Evolutionary conservation across 345 rosid genomes (phyloP), one percentile per base, ranked within the genome.

Genomic region (Psidium friedrichsthalianum): DNA sequence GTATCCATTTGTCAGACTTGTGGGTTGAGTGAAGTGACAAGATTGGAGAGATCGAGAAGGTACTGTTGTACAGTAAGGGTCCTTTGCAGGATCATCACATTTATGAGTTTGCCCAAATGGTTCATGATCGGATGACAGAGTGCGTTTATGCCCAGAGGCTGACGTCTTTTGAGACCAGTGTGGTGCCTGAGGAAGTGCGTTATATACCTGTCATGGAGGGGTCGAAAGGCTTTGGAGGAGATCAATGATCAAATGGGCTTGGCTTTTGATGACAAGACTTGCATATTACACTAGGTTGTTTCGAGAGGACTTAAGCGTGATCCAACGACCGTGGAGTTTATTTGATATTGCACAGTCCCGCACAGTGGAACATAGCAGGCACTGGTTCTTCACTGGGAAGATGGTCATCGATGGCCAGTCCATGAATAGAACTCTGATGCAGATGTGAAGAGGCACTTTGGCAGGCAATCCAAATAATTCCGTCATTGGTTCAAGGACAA

Each of bases 341-440:
- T 95, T 97, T 88, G 98, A 95, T 92, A 95, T 97, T 59, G 98
- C 98, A 22, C 99, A 95, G 69, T 97, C 99, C n/a, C n/a, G n/a
- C n/a, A n/a, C n/a, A n/a, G n/a, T n/a, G n/a, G 98, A 97, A 91
- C 99, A 95, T 56, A 94, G 97, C 88, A 89, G 98, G 55, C 99
- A 97, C 29, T 97, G 99, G 98, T 97, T 97, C 91, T 95, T 97
- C 83, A 94, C 95, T 13, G 98, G 98, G 55, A 95, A 95, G 87
- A 95, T 95, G 82, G 87, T 95, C 80, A 95, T 97, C 51, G 96
- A 97, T 91, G 98, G 99, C 53, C 88, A 93, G 87, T 94, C 96
- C 32, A 92, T 94, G 94, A 85, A 91, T 87, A 93, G 80, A 90
- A 93, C 98, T 42, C 97, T 97, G 56, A 95, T 95, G 98, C 97